Evolutionary conservation across 2,329 filamentous ascomycete genomes (phyloP).

Genomic region (Zasmidium citrigriseum): DNA sequence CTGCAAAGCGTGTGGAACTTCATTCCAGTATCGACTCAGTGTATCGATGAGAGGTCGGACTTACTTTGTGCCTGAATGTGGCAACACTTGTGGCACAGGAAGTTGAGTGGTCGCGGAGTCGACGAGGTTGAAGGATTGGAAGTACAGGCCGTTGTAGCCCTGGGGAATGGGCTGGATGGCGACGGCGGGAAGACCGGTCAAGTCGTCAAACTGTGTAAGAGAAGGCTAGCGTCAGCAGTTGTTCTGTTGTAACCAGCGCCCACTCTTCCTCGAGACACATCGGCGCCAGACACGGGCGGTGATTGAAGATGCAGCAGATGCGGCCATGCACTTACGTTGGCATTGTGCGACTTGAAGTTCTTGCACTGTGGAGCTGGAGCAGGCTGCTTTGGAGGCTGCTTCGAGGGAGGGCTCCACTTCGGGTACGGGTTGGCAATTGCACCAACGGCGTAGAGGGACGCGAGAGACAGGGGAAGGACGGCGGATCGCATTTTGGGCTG

Average conservation of each 20-base stretch:
- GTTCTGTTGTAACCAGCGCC: background rate
- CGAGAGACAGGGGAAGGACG: background rate
- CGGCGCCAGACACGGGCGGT: too few species aligned
- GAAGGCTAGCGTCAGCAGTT: background rate
- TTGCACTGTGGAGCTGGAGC: background rate
- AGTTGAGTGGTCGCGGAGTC: background rate
- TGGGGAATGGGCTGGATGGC: background rate
- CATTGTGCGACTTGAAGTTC: background rate
- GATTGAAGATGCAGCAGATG: too few species aligned
- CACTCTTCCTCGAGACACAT: too few species aligned
- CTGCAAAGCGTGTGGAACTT: too few species aligned
- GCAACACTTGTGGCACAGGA: background rate
- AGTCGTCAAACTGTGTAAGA: background rate
- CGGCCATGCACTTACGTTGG: too few species aligned
- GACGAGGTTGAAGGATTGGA: background rate
- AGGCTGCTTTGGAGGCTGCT: too few species aligned
- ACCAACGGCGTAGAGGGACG: too few species aligned
- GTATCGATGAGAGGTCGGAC: too few species aligned
- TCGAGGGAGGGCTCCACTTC: too few species aligned
- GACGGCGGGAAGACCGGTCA: background rate
- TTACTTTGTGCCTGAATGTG: background rate
- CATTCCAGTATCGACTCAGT: too few species aligned
- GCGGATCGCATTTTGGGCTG: too few species aligned
- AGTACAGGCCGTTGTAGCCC: background rate
- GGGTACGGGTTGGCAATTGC: background rate